Evolutionary conservation across 306 rosid species (phyloP).

Genomic region (Canavalia gladiata): DNA sequence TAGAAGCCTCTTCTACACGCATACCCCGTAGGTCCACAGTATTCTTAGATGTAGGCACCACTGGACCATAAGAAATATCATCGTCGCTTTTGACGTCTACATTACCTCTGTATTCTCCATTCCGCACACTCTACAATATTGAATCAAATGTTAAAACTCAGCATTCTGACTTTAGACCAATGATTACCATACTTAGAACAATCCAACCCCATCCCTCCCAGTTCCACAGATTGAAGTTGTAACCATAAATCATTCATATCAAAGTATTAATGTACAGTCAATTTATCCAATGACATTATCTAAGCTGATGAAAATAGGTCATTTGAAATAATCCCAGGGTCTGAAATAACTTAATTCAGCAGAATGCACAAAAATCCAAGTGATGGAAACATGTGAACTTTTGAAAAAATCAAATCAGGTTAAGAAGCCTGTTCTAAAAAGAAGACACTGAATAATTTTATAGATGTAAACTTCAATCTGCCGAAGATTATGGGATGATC

Average conservation of each 20-base stretch:
- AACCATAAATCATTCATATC: not conserved
- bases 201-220: not conserved
- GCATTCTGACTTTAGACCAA: constrained; percentile 22
- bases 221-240: too few species aligned
- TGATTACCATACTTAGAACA: not conserved
- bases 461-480: constrained; percentile 2
- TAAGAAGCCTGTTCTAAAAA: not conserved
- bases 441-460: not conserved
- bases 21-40: constrained; percentile 87
- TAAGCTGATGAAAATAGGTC: not conserved
- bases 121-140: constrained; percentile 55
- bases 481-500: not conserved
- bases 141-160: constrained; percentile 37
- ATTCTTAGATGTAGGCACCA: constrained; percentile 85
- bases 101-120: constrained; percentile 49
- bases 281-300: constrained; percentile 13
- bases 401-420: constrained; percentile 15
- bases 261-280: constrained; percentile 1
- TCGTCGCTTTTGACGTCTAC: constrained; percentile 49
- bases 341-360: constrained; percentile 30
- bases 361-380: not conserved
- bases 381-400: constrained; percentile 12
- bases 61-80: constrained; percentile 69
- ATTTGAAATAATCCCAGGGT: not conserved
- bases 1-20: constrained; percentile 86